Base-by-base conservation (phyloP, 2,329 filamentous ascomycete genomes). In the Moelleriella libera region DNA sequence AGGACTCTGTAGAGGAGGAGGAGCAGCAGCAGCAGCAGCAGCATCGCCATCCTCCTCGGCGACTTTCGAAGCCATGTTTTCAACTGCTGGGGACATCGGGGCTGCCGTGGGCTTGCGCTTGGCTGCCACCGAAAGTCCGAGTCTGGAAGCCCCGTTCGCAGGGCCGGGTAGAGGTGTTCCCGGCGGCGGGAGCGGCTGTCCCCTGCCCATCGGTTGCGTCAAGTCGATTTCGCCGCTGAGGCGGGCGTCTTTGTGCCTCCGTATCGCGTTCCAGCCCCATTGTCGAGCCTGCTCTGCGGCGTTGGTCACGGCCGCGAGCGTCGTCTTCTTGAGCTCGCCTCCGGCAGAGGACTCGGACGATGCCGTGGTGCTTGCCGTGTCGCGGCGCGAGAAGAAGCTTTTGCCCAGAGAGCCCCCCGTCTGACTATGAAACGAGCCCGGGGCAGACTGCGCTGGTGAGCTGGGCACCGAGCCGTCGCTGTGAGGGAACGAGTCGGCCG, bases 151-250 rank as follows among this genome's bases (percentile, higher is more conserved):
- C 47, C 71, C 76, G 37, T 80, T 77, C 1, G 82, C 83, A 41
- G 71, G 77, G 2, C 63, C 58, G 5, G 88, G 88, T 1, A 94
- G 71, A 4, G 88, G 88, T 43, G 76, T 81, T 2, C 88, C 88
- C 2, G 84, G 85, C 7, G 88, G 87, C 44, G 87, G 88, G 14
- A 94, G 68, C 1, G 88, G 88, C 55, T 84, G 82, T 0, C 88
- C 88, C 40, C 88, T 76, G 1, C 88, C 88, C 69, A 94, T 88
- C 2, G 88, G 88, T 55, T 86, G 77, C 53, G 62, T 65, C 50
- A 75, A 53, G 64, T 78, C 62, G 51, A 78, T 60, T 7, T 66
- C 63, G 11, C 55, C 57, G 29, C 59, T 57, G 46, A 59, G 62
- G 44, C 62, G 64, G 30, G 58, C 60, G 43, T 74, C 69, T 43